These are phyloP conservation scores for Simplicillium sp. DNA, from an alignment of 2,329 filamentous ascomycete genomes.

Conservation along the genomic window DNA sequence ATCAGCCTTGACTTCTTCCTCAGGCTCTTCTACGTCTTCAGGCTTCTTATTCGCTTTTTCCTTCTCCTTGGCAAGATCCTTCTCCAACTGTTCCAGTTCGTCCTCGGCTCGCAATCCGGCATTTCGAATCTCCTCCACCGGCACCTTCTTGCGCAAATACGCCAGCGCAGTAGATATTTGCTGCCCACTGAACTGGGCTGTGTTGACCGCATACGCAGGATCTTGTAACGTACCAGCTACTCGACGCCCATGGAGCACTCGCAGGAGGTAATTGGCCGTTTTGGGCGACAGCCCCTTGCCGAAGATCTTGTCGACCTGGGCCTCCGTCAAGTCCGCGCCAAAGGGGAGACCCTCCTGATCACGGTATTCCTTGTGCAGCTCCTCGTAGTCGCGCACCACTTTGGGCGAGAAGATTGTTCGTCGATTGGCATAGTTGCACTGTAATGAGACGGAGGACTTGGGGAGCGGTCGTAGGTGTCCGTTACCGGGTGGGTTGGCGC, in stretches of 20 bases:
- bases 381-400: constrained; percentile 42
- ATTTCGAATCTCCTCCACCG: constrained; percentile 51
- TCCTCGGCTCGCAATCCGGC: constrained; percentile 54
- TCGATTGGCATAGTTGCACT: constrained; percentile 12
- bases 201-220: constrained; percentile 39
- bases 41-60: constrained; percentile 9
- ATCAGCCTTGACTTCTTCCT: constrained; percentile 22
- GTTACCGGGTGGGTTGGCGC: constrained; percentile 6
- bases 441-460: constrained; percentile 5
- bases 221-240: constrained; percentile 56
- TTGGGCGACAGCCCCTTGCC: constrained; percentile 32
- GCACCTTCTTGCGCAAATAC: constrained; percentile 44
- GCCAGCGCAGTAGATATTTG: constrained; percentile 37
- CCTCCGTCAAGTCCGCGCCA: constrained; percentile 34
- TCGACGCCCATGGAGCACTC: constrained; percentile 51
- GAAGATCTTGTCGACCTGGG: constrained; percentile 40
- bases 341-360: constrained; percentile 48
- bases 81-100: constrained; percentile 46
- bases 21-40: constrained; percentile 10
- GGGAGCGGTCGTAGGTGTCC: constrained; percentile 1
- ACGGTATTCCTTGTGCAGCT: constrained; percentile 47
- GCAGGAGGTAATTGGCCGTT: constrained; percentile 43
- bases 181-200: constrained; percentile 28
- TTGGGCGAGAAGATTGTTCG: constrained; percentile 24
- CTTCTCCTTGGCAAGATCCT: constrained; percentile 16